Conservation (phyloP, 2,329 filamentous ascomycete genomes). For the Botrytis fabae region DNA sequence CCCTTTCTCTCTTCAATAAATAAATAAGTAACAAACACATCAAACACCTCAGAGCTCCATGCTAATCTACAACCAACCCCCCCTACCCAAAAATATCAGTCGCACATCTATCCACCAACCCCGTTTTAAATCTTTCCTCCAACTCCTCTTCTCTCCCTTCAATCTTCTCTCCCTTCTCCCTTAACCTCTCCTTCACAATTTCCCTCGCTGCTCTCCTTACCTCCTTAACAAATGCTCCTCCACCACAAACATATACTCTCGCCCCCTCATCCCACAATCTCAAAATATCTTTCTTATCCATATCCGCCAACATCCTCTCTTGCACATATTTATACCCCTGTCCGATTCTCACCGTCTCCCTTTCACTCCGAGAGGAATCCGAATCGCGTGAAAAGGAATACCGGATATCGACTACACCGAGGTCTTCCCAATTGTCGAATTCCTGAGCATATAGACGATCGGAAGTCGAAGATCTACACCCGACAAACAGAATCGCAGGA, state of each 20-base stretch:
- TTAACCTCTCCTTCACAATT: background rate
- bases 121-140: background rate
- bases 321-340: background rate
- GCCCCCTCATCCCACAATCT: background rate
- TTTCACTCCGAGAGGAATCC: background rate
- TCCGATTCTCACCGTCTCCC: background rate
- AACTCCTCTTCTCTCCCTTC: background rate
- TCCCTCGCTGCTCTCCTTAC: background rate
- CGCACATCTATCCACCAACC: background rate
- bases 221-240: background rate
- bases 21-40: too few relatives aligned
- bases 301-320: background rate
- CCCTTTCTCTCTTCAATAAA: too few relatives aligned
- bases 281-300: background rate
- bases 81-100: background rate
- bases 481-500: background rate
- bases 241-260: slow-evolving; percentile 1
- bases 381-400: background rate
- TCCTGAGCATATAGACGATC: slow-evolving; percentile 3
- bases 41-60: background rate
- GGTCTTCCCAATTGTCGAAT: background rate
- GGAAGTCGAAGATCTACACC: background rate
- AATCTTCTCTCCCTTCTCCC: background rate
- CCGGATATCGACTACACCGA: background rate
- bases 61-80: background rate